A percentile compares a stretch with the other conserved stretches of the same genome.
Conservation (phyloP, 805 yeast species). For the Ogataea allantospora region DNA sequence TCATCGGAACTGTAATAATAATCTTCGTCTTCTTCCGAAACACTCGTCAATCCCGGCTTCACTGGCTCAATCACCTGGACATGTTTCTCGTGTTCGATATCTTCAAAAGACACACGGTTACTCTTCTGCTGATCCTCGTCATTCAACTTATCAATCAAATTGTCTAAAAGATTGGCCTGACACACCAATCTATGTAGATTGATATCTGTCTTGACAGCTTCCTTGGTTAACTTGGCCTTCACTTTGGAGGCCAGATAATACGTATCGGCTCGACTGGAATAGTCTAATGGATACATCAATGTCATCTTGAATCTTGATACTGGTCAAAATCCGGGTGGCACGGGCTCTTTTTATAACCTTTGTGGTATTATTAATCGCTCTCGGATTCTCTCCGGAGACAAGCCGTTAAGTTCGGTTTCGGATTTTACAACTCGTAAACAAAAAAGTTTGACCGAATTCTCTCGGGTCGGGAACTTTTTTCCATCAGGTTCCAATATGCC, state of each 20-base stretch:
- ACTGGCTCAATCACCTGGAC: slow-evolving; percentile 19
- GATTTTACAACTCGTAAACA: slow-evolving; percentile 1
- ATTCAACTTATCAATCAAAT: slow-evolving; percentile 52
- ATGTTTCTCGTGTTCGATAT: slow-evolving; percentile 20
- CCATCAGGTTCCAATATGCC: background rate
- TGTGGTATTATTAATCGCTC: slow-evolving; percentile 1
- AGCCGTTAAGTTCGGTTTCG: slow-evolving; percentile 7
- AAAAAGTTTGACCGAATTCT: background rate
- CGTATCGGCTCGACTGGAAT: slow-evolving; percentile 40
- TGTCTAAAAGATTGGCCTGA: slow-evolving; percentile 71
- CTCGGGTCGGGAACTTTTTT: background rate
- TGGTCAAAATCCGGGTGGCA: background rate
- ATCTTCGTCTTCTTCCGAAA: slow-evolving; percentile 14
- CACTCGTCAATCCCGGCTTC: slow-evolving; percentile 9
- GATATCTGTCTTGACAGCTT: slow-evolving; percentile 58
- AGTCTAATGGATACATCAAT: slow-evolving; percentile 4
- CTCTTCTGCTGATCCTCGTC: slow-evolving; percentile 18
- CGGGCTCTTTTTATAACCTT: background rate
- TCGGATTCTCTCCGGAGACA: background rate
- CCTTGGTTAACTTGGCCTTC: slow-evolving; percentile 58
- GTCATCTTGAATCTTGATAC: background rate
- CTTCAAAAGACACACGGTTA: slow-evolving; percentile 7
- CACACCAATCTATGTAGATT: slow-evolving; percentile 57
- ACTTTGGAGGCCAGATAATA: slow-evolving; percentile 65
- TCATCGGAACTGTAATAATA: slow-evolving; percentile 26